These are phyloP conservation scores for Fusarium sp. DNA, from an alignment of 2,329 filamentous ascomycete species.

Conservation along the genomic window DNA sequence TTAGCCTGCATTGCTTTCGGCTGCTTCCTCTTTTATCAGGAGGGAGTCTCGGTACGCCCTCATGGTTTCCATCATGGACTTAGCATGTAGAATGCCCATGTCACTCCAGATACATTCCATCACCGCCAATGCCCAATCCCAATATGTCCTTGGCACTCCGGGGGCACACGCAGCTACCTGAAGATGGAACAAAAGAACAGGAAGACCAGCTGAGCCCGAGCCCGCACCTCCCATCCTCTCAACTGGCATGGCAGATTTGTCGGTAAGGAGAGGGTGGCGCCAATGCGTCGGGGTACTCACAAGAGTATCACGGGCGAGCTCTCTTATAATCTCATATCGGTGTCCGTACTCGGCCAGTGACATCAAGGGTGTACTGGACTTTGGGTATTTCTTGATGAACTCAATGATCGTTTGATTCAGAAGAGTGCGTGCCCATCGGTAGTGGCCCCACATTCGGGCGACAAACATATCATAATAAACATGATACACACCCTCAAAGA, in stretches of 20 bases:
- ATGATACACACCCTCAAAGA: conserved; percentile 67
- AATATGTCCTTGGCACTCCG: conserved; percentile 57
- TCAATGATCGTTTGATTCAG: conserved; percentile 63
- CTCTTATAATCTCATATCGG: conserved; percentile 52
- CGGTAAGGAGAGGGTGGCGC: conserved; percentile 60
- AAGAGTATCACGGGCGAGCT: conserved; percentile 58
- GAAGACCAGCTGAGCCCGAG: conserved; percentile 61
- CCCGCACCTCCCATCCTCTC: conserved; percentile 56
- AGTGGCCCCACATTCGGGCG: conserved; percentile 69
- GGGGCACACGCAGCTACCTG: conserved; percentile 61
- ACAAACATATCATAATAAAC: conserved; percentile 66
- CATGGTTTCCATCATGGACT: conserved; percentile 58
- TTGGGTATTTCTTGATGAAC: conserved; percentile 54
- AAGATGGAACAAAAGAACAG: conserved; percentile 62
- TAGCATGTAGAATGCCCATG: conserved; percentile 65
- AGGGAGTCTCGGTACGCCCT: conserved; percentile 38
- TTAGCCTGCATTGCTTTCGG: conserved; percentile 4
- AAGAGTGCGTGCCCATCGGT: conserved; percentile 68
- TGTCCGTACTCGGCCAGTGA: conserved; percentile 47
- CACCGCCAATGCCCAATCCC: conserved; percentile 59
- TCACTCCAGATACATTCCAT: conserved; percentile 63
- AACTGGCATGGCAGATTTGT: conserved; percentile 52
- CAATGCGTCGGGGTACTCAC: conserved; percentile 63
- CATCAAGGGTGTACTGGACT: conserved; percentile 52
- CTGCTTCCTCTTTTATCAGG: conserved; percentile 22